Percentiles rank a stretch among this genome's conserved stretches.
Evolutionary conservation across 1,284 basidiomycete genomes (phyloP).

Genomic region (Cryptococcus sp.): DNA sequence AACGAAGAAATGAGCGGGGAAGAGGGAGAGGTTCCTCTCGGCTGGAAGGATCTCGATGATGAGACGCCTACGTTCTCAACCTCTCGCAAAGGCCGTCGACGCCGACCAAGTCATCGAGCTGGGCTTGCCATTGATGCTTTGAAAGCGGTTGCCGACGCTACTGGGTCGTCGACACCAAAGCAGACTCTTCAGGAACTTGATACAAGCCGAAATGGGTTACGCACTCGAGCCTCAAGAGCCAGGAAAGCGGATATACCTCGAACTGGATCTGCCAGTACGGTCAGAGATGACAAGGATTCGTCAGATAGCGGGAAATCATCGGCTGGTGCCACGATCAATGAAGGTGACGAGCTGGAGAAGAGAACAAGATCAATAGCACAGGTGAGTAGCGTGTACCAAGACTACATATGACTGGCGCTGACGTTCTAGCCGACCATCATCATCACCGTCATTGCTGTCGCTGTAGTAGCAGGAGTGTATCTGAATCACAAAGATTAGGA

Average conservation of each 20-base stretch:
- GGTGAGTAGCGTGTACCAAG: neutral
- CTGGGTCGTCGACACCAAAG: conserved; percentile 29
- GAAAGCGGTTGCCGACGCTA: conserved; percentile 17
- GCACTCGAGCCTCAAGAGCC: neutral
- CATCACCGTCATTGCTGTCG: conserved; percentile 35
- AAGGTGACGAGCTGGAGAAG: conserved; percentile 2
- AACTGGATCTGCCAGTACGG: conserved; percentile 8
- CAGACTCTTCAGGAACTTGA: conserved; percentile 1
- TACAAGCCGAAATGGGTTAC: neutral
- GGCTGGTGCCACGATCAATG: conserved; percentile 34
- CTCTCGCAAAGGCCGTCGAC: conserved; percentile 22
- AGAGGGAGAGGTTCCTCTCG: conserved; percentile 13
- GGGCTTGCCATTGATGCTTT: conserved; percentile 34
- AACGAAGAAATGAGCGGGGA: conserved; percentile 41
- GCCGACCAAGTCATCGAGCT: conserved; percentile 32
- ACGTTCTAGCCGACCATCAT: conserved; percentile 26
- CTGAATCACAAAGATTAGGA: conserved; percentile 27
- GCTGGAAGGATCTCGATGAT: neutral
- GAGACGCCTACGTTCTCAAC: conserved; percentile 1
- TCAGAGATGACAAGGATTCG: conserved; percentile 23
- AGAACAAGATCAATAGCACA: neutral
- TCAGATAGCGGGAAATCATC: conserved; percentile 39
- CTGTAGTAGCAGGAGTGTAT: conserved; percentile 36
- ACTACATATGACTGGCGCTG: neutral
- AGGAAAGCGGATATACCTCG: conserved; percentile 1